These are phyloP conservation scores for Parachlorella kessleri DNA, from an alignment of 139 green algal species.

Conservation along the genomic window DNA sequence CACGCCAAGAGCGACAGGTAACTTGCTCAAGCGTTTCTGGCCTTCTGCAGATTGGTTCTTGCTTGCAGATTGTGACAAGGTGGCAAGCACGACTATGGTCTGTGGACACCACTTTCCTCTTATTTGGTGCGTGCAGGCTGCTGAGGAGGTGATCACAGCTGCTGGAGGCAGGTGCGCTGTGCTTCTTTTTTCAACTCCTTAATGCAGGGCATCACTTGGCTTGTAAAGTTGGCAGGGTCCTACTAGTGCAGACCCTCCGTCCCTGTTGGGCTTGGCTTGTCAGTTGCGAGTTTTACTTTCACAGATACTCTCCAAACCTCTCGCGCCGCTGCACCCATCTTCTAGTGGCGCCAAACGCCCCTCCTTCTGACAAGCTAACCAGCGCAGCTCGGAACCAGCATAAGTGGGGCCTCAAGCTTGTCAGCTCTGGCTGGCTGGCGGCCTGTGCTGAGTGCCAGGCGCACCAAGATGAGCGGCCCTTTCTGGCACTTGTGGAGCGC, in stretches of 20 bases:
- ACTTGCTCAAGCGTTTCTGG: too few species aligned
- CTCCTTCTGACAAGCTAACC: constrained; percentile 13
- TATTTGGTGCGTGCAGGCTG: background rate
- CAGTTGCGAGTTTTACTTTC: too few species aligned
- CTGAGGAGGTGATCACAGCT: background rate
- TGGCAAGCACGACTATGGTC: background rate
- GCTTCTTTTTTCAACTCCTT: background rate
- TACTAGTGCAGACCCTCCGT: background rate
- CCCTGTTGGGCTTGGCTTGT: background rate
- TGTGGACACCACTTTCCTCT: background rate
- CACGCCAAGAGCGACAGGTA: background rate
- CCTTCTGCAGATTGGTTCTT: constrained; percentile 2
- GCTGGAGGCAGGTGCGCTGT: background rate
- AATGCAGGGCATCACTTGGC: background rate
- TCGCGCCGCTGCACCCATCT: constrained; percentile 29
- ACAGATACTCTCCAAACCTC: constrained; percentile 23
- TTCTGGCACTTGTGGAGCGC: too few species aligned
- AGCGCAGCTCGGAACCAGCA: background rate
- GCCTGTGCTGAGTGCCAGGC: background rate
- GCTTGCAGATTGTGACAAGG: background rate
- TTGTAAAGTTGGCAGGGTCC: too few species aligned
- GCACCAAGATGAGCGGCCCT: too few species aligned
- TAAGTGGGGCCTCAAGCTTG: constrained; percentile 19
- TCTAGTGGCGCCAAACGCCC: background rate
- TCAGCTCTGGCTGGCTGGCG: background rate